Evolutionary conservation across 2,329 filamentous ascomycete genomes (phyloP), one percentile per base, ranked within the genome.

Genomic region (Aschersonia sp.): DNA sequence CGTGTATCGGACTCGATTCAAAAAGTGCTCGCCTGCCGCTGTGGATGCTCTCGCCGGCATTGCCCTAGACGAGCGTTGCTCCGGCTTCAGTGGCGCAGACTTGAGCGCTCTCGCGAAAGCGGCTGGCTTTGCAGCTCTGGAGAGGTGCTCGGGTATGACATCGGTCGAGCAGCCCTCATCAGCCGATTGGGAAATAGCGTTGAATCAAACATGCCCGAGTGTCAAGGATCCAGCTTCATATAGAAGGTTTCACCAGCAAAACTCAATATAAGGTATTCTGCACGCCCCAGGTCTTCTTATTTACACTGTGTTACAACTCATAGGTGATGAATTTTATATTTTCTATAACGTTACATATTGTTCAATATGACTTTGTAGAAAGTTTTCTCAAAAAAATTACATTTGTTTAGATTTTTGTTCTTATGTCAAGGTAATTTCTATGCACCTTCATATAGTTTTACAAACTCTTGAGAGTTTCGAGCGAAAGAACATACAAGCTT

Each of bases 31-130:
- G 1, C 50, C 79, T 6, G 68, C 75, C 4, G 74, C 74, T 47
- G 62, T 69, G 9, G 69, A 75, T 0, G 66, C 70, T 1, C 65
- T 92, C 1, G 77, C 77, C 3, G 65, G 66, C 3, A 72, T 95
- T 4, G 91, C 86, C 0, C 70, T 76, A 32, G 80, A 84, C 49
- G 50, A 59, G 6, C 69, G 80, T 9, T 96, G 89, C 61, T 71
- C 76, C 7, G 80, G 85, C 30, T 97, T 91, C 63, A 91, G 84
- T 51, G 80, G 79, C 51, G 80, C 80, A 1, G 80, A 84, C 56
- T 62, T 84, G 40, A 71, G 72, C 32, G 67, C 64, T 0, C 49
- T 71, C 9, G 65, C 64, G 44, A 59, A 61, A 38, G 78, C 77
- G 53, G 66, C 81, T 3, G 69, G 69, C 7, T 64, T 72, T 54